Base-by-base conservation (phyloP, 306 rosid genomes). In the Glycine tomentella region DNA sequence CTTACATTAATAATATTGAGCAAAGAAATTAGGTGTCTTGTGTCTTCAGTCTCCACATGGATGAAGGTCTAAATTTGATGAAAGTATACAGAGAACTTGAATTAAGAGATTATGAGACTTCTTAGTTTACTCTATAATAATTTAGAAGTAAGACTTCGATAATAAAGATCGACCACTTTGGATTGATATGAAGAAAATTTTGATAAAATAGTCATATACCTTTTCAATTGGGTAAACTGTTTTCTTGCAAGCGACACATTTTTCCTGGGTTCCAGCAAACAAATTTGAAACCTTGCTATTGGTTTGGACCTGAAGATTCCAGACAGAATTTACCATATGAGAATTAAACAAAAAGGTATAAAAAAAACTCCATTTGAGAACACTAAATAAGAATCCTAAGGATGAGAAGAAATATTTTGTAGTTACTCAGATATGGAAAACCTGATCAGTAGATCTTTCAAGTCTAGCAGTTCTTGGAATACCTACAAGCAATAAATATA, bases 221-320 rank as follows among this genome's bases (percentile, higher is more conserved):
- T 90, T 93, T 85, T 95, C 99, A 81, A 90, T 92, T 44, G 94
- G 99, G 80, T 93, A 95, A 72, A 93, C 97, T 14, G 97, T 95
- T 85, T 88, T 93, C 77, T 87, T 81, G 94, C 99, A 95, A 68
- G 88, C 85, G 81, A 92, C 88, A 83, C 98, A 95, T 84, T 95
- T 95, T 50, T 95, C 99, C 68, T 93, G 95, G 75, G 99, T 95
- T 62, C 98, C 98, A 17, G 90, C 89, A 87, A 95, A 95, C 81
- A 92, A 76, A 51, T 87, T 91, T 55, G 97, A 91, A 70, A 90
- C 73, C 80, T 80, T 95, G 87, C 91, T 93, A 75, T 85, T 90
- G 81, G 51, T 52, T 57, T 87, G 91, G 78, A 77, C 86, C 97
- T 90, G 89, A 50, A 83, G 83, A 61, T 81, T 62, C 38, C 50